A percentile compares a stretch with the other conserved stretches of the same genome.
Conservation (phyloP, 345 rosid species). For the Eucalyptus erythrocorys region DNA sequence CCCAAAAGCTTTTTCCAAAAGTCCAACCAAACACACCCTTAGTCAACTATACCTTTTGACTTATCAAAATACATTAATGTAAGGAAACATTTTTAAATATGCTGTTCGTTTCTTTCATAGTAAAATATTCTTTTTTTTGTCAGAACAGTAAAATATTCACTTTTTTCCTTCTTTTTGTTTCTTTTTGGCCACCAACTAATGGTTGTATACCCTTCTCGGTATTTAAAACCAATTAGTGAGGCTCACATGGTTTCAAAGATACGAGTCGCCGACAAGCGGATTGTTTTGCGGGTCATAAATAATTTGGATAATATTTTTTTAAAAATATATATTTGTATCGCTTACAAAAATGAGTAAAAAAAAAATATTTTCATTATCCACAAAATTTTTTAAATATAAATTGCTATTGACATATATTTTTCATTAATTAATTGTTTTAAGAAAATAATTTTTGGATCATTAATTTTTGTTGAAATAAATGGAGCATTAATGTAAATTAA, state of each 20-base stretch:
- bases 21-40: rapidly evolving
- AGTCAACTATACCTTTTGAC: neutral
- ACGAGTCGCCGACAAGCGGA: neutral
- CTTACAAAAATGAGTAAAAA: no score
- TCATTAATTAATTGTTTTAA: no score
- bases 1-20: no score
- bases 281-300: no score
- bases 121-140: no score
- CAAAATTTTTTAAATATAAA: no score
- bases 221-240: neutral
- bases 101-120: neutral
- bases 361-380: no score
- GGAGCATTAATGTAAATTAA: neutral
- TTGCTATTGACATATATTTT: no score
- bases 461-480: no score
- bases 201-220: neutral
- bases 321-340: no score
- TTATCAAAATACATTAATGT: neutral
- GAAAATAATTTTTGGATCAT: no score
- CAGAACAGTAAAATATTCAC: neutral
- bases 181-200: neutral
- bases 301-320: no score
- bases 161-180: neutral
- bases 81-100: neutral
- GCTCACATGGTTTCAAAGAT: neutral